Evolutionary conservation across 306 rosid genomes (phyloP).

Genomic region (Hippophae rhamnoides): DNA sequence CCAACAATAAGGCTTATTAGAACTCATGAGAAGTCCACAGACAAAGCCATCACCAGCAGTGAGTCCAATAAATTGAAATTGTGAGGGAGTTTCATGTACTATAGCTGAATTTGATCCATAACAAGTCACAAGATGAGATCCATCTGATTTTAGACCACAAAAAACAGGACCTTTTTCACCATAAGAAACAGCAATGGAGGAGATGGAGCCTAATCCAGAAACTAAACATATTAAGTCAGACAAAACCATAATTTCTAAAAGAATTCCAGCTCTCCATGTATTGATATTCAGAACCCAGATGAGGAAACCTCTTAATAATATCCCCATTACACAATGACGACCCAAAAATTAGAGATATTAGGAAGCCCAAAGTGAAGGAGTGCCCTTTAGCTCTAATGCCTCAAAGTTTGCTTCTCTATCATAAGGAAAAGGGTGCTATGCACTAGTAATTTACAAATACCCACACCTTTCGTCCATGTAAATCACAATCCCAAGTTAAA

Average conservation of each 20-base stretch:
- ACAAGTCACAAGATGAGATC: slow-evolving; percentile 73
- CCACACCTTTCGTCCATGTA: slow-evolving; percentile 15
- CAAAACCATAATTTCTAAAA: slow-evolving; percentile 30
- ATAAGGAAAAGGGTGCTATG: neutral
- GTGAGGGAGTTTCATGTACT: slow-evolving; percentile 59
- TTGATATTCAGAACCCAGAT: slow-evolving; percentile 28
- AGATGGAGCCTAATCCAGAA: slow-evolving; percentile 83
- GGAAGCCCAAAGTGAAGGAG: slow-evolving; percentile 3
- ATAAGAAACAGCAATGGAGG: slow-evolving; percentile 74
- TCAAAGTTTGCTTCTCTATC: neutral
- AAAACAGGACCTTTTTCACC: slow-evolving; percentile 77
- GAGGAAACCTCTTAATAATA: slow-evolving; percentile 19
- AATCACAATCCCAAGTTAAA: slow-evolving; percentile 5
- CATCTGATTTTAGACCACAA: slow-evolving; percentile 79
- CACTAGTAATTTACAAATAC: neutral
- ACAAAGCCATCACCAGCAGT: slow-evolving; percentile 85
- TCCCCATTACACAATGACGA: slow-evolving; percentile 24
- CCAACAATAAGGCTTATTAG: slow-evolving; percentile 91
- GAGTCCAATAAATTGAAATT: slow-evolving; percentile 58
- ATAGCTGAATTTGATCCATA: slow-evolving; percentile 76
- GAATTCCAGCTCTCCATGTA: slow-evolving; percentile 25
- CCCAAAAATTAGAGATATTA: neutral
- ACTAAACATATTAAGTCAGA: slow-evolving; percentile 36
- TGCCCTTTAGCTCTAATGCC: neutral
- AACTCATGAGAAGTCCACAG: slow-evolving; percentile 74